Percentiles rank a stretch among this genome's conserved stretches.
phyloP scores from a whole-genome alignment of 176 grass and related monocot genomes.

The Hordeum marinum region DNA sequence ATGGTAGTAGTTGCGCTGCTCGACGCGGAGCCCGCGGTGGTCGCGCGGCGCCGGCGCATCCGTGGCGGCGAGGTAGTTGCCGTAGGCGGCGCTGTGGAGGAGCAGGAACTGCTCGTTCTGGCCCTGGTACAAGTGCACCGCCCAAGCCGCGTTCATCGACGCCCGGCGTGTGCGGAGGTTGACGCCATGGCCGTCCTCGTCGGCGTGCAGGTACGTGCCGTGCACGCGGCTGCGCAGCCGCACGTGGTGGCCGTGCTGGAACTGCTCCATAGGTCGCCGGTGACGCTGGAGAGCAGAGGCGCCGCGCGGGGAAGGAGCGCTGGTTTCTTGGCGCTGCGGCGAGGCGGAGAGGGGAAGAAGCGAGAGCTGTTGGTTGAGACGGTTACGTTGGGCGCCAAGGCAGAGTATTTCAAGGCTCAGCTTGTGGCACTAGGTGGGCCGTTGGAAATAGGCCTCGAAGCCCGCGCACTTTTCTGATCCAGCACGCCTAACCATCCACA shows the following conservation, averaged over 20 bases:
- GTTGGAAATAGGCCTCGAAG: too few relatives aligned
- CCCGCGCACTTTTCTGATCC: too few relatives aligned
- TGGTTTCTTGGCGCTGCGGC: background rate
- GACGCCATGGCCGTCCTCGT: background rate
- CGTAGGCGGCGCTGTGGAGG: constrained; percentile 8
- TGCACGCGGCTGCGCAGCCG: constrained; percentile 5
- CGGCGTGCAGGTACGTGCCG: constrained; percentile 13
- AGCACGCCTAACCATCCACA: too few relatives aligned
- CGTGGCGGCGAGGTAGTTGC: constrained; percentile 10
- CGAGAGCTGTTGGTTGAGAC: background rate
- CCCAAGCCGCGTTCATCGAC: background rate
- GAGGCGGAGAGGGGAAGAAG: background rate
- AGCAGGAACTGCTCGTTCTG: background rate
- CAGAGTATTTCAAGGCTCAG: too few relatives aligned
- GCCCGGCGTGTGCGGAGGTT: background rate
- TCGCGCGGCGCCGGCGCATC: background rate
- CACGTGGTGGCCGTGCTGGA: background rate
- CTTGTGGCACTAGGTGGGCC: too few relatives aligned
- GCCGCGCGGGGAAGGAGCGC: too few relatives aligned
- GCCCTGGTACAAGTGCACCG: background rate
- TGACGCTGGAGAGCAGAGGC: background rate
- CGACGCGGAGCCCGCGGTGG: background rate
- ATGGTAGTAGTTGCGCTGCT: background rate
- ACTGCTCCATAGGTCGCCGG: background rate
- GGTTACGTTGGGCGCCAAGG: too few relatives aligned